These are phyloP conservation scores for Phytophthora cactorum DNA, from an alignment of 352 stramenopile genomes.

Conservation along the genomic window DNA sequence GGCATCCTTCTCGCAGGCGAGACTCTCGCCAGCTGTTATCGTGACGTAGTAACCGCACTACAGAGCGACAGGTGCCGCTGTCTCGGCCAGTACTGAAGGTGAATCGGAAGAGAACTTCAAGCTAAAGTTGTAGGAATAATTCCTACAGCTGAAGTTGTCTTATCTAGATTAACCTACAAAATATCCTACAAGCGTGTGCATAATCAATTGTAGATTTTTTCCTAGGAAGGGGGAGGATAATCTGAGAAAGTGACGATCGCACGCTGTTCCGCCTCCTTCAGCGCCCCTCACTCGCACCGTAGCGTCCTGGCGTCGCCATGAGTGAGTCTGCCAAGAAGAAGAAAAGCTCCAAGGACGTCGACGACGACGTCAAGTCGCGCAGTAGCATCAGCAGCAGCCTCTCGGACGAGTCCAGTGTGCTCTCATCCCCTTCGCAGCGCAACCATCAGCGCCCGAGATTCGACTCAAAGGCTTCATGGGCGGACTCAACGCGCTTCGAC, in stretches of 20 bases:
- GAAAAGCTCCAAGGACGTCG: conserved; percentile 8
- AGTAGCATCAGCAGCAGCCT: conserved; percentile 39
- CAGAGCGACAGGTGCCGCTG: no score
- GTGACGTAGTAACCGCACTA: no score
- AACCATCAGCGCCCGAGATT: conserved; percentile 66
- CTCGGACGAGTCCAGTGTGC: conserved; percentile 63
- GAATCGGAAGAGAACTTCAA: no score
- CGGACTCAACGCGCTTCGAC: conserved; percentile 87
- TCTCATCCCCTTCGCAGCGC: conserved; percentile 57
- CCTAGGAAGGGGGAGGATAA: neutral
- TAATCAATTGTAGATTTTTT: conserved; percentile 1
- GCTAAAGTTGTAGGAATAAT: neutral
- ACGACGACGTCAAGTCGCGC: conserved; percentile 17
- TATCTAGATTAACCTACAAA: neutral
- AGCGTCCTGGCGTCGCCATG: neutral
- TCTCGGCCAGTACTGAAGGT: no score
- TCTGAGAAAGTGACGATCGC: conserved; percentile 52
- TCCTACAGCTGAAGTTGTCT: neutral
- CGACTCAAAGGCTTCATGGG: conserved; percentile 85
- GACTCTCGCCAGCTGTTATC: no score
- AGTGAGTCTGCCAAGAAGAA: conserved; percentile 27
- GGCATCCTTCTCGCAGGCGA: no score
- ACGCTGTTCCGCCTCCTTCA: conserved; percentile 37
- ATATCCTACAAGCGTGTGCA: neutral
- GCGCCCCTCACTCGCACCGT: neutral